A percentile compares a stretch with the other conserved stretches of the same genome.
phyloP scores from a whole-genome alignment of 345 rosid species.

The Eucalyptus sp. region DNA sequence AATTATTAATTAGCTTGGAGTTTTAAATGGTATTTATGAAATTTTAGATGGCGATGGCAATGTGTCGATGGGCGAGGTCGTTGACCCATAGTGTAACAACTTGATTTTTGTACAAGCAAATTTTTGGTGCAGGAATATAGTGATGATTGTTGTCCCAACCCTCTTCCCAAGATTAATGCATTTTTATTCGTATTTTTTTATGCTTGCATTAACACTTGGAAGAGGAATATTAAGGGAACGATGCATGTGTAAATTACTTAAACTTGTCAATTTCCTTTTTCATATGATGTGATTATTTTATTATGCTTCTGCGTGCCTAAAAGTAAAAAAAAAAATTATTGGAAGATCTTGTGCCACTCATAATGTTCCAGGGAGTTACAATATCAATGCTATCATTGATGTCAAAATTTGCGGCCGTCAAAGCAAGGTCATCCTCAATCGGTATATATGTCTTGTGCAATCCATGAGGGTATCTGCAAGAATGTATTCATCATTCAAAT shows the following conservation, averaged over 20 bases:
- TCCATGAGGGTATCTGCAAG: background rate
- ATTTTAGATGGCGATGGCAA: background rate
- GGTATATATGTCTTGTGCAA: background rate
- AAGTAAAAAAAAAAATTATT: background rate
- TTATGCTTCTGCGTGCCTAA: background rate
- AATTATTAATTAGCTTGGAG: background rate
- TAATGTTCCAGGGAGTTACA: background rate
- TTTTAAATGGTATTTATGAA: background rate
- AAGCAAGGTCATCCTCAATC: background rate
- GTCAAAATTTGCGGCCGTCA: background rate
- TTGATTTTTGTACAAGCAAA: background rate
- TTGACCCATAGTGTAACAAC: background rate
- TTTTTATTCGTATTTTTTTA: background rate
- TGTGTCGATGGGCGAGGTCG: background rate
- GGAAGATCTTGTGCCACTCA: background rate
- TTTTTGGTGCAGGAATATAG: background rate
- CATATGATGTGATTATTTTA: background rate
- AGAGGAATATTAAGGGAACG: background rate
- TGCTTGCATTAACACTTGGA: background rate
- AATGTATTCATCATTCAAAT: background rate
- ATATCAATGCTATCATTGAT: background rate
- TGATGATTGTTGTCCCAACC: background rate
- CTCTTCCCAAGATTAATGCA: background rate
- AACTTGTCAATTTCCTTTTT: background rate
- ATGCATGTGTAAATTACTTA: background rate